Percentiles rank a stretch among this genome's conserved stretches.
Conservation (phyloP, 768 basidiomycete species). For the Atractiella rhizophila region DNA sequence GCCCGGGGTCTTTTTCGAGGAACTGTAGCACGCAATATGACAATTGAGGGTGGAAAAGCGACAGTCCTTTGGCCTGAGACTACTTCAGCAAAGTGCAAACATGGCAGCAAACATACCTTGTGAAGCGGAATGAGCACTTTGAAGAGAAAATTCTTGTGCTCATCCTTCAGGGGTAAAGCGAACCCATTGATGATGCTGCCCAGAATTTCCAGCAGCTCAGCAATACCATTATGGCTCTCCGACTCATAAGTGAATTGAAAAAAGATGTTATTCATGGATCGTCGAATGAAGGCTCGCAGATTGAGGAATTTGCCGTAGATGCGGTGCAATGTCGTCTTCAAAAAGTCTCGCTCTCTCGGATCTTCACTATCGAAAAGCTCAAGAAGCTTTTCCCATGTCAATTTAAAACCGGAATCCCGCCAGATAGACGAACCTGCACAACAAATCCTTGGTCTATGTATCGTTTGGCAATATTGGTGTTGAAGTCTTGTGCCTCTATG, state of each 20-base stretch:
- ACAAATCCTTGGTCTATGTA: conserved; percentile 94
- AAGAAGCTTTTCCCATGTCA: conserved; percentile 33
- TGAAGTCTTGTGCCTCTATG: conserved; percentile 91
- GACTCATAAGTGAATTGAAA: conserved; percentile 98
- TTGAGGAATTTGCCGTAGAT: conserved; percentile 99
- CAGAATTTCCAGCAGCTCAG: conserved; percentile 87
- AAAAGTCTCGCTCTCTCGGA: conserved; percentile 91
- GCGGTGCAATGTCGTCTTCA: conserved; percentile 94
- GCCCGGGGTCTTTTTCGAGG: conserved; percentile 72
- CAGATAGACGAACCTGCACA: conserved; percentile 29
- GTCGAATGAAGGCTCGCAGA: conserved; percentile 88
- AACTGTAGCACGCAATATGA: conserved; percentile 99
- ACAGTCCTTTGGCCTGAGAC: conserved; percentile 86
- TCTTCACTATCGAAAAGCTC: conserved; percentile 98
- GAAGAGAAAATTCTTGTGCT: conserved; percentile 92
- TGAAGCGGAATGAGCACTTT: conserved; percentile 83
- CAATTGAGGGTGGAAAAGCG: conserved; percentile 93
- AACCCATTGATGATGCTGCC: conserved; percentile 99
- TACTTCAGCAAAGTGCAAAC: too few species aligned
- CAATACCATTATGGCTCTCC: conserved; percentile 95
- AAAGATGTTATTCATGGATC: conserved; percentile 98
- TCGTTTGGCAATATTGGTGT: conserved; percentile 87
- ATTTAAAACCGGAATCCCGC: too few species aligned
- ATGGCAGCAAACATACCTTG: too few species aligned
- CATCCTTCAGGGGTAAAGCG: conserved; percentile 87